Base-by-base conservation (phyloP, 1,284 basidiomycete species). In the Xanthoconium separans region DNA sequence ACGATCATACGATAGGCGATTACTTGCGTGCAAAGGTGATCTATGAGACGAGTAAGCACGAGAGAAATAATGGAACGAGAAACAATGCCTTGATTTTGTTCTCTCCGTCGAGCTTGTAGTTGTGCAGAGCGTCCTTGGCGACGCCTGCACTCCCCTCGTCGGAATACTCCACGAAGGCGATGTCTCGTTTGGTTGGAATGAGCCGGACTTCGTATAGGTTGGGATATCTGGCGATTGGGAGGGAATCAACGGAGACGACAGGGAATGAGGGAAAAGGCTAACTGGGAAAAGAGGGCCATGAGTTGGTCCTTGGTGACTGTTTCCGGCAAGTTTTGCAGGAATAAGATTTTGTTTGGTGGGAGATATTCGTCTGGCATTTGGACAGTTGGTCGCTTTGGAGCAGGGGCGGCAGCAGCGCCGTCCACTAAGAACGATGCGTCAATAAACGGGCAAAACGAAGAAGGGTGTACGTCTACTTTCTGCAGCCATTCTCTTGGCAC, bases 301-400 rank as follows among this genome's bases (percentile, higher is more conserved):
- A 98, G 86, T 65, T 93, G 89, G 51, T 95, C 93, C 69, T 95
- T 93, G 50, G 87, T 93, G 62, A 91, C 88, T 39, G 75, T 89
- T 65, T 94, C 92, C n/a, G 94, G 94, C 30, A 97, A 78, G 71
- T 97, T 97, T 76, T 99, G 96, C 60, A 99, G 72, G 81, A 99
- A 99, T 53, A 99, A 83, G 74, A 98, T 96, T 72, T 95, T 95
- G 89, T 99, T 99, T 31, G 96, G 96, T 5, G 97, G 97, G 9
- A 99, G 83, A 74, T 99, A 99, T 73, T 99, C 96, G 88, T 99
- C 96, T 31, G 97, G 95, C 91, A 97, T 95, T 70, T 94, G 91
- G 59, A 98, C 88, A 61, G 87, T 84, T 33, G 89, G 88, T 51
- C 91, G 81, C 72, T 87, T 90, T 27, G 87, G 74, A 40, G 80